These are phyloP conservation scores for Helotiales sp. DNA, from an alignment of 2,329 filamentous ascomycete genomes.

Conservation along the genomic window DNA sequence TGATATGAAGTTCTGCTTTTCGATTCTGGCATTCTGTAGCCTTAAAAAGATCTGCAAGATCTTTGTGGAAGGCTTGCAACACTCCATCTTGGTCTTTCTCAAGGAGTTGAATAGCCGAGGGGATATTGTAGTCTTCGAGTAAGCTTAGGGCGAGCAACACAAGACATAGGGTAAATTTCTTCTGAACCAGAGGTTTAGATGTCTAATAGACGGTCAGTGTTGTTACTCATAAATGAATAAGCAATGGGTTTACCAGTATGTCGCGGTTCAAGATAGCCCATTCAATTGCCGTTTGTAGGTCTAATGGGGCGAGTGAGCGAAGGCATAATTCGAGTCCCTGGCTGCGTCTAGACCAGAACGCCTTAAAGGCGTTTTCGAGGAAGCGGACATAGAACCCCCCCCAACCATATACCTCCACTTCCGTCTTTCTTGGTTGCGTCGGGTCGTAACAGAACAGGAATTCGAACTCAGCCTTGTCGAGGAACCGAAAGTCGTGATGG, in stretches of 20 bases:
- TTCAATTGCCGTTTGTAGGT: constrained; percentile 10
- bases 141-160: constrained; percentile 6
- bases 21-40: neutral
- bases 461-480: constrained; percentile 14
- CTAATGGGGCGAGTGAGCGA: neutral
- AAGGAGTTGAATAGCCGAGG: constrained; percentile 7
- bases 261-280: constrained; percentile 15
- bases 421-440: constrained; percentile 11
- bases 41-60: constrained; percentile 1
- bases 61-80: constrained; percentile 12
- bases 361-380: constrained; percentile 18
- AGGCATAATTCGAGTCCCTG: constrained; percentile 11
- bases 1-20: neutral
- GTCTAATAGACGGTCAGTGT: constrained; percentile 8
- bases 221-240: neutral
- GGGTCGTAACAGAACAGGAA: constrained; percentile 5
- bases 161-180: constrained; percentile 16
- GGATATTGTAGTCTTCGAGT: constrained; percentile 9
- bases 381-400: constrained; percentile 8
- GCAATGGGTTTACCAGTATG: constrained; percentile 11
- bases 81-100: constrained; percentile 18
- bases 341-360: constrained; percentile 15
- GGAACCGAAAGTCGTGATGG: constrained; percentile 12
- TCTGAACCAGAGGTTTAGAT: constrained; percentile 2
- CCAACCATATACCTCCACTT: constrained; percentile 14